Evolutionary conservation across 768 basidiomycete species (phyloP), one percentile per base, ranked within the genome.

Genomic region (Pleurotus ostreatus): DNA sequence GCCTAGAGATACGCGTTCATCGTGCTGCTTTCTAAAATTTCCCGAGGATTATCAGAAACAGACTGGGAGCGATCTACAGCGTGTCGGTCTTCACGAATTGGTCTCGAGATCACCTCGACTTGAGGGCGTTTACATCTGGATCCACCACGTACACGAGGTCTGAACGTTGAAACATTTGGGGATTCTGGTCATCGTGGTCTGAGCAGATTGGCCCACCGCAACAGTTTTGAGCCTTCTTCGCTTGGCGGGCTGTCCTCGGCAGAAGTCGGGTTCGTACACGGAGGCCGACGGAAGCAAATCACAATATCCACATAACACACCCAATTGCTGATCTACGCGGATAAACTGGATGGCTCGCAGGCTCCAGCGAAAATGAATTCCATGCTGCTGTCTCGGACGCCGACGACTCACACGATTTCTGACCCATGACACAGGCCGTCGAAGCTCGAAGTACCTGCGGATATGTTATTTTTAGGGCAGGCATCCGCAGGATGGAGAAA

Each of bases 261-360:
- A 53, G 51, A 53, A 53, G 9, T 40, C 51, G 51, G 51, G n/a
- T 53, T 26, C 22, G 7, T 13, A 11, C 1, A 34, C 49, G 49
- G 49, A 22, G n/a, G 16, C 39, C 37, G 39, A 40, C 51, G 39
- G 51, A 53, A 53, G 51, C 39, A 53, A 53, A 41, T n/a, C 34
- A 34, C 15, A 15, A n/a, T 18, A 26, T 51, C 49, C 34, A 38
- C 30, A 16, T 11, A 34, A 9, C 30, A 34, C 30, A 30, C 18
- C 13, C n/a, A 43, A 43, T 43, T 43, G 41, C n/a, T 44, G 41
- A 44, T 22, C 41, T 44, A 22, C 41, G n/a, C 15, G 41, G 41
- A n/a, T 16, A 44, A 44, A 44, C 15, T 44, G 15, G 8, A 9
- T 34, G 9, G 30, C 30, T 34, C 30, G 30, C 30, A 34, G 30